A percentile compares a stretch with the other conserved stretches of the same genome.
phyloP scores from a whole-genome alignment of 441 rosid genomes.

The Adansonia rubrostipa region DNA sequence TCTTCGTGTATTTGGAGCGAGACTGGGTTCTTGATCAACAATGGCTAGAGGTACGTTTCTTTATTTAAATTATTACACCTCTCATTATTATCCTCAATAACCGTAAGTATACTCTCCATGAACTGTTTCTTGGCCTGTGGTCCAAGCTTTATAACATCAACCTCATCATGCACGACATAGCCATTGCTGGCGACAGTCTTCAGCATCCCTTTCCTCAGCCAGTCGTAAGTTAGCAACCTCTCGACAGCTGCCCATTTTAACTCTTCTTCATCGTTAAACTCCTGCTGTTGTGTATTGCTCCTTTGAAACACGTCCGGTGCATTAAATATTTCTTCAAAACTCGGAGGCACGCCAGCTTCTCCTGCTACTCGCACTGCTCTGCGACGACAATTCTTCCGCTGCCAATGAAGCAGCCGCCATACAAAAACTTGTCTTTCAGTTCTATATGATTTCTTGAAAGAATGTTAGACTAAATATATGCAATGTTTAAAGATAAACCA shows the following conservation, averaged over 20 bases:
- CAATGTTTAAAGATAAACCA: neutral
- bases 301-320: slow-evolving; percentile 46
- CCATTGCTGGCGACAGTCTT: slow-evolving; percentile 55
- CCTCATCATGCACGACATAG: slow-evolving; percentile 46
- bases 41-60: too few species aligned
- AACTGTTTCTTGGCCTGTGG: slow-evolving; percentile 58
- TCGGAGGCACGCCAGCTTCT: slow-evolving; percentile 48
- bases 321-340: slow-evolving; percentile 53
- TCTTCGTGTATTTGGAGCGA: too few species aligned
- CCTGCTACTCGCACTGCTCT: slow-evolving; percentile 45
- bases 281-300: slow-evolving; percentile 42
- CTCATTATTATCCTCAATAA: slow-evolving; percentile 68
- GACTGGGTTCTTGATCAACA: too few species aligned
- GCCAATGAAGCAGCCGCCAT: slow-evolving; percentile 25
- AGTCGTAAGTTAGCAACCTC: slow-evolving; percentile 73
- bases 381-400: slow-evolving; percentile 57
- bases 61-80: too few species aligned
- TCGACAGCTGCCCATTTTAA: slow-evolving; percentile 90
- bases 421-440: too few species aligned
- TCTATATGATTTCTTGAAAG: too few species aligned
- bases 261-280: slow-evolving; percentile 72
- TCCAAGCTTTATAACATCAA: slow-evolving; percentile 59
- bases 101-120: slow-evolving; percentile 58
- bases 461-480: too few species aligned
- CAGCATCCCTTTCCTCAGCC: slow-evolving; percentile 66